phyloP scores from a whole-genome alignment of 2,329 filamentous ascomycete species.

The Neonectria coccinea region DNA sequence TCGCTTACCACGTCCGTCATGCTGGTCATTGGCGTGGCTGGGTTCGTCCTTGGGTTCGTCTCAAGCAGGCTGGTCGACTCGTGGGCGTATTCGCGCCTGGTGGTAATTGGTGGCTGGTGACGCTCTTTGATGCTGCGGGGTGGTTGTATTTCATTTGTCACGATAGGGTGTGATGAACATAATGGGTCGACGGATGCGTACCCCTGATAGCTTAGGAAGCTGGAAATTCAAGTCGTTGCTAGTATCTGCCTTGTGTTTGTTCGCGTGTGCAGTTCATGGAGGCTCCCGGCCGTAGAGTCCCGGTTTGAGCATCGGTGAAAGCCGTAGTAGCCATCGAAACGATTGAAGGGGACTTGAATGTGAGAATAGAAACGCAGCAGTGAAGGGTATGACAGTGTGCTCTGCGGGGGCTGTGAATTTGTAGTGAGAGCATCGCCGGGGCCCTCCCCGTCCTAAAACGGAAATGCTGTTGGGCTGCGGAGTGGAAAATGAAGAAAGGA shows the following conservation, averaged over 20 bases:
- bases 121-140: background rate
- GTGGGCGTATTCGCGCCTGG: slow-evolving; percentile 10
- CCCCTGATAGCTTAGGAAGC: background rate
- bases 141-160: slow-evolving; percentile 12
- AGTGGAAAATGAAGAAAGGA: too few species aligned
- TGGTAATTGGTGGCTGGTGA: slow-evolving; percentile 2
- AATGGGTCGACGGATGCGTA: background rate
- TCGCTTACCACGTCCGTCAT: slow-evolving; percentile 35
- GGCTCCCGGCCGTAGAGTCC: slow-evolving; percentile 28
- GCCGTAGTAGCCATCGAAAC: too few species aligned
- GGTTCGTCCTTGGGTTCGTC: slow-evolving; percentile 30
- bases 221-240: slow-evolving; percentile 4
- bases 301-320: too few species aligned
- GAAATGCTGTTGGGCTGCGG: too few species aligned
- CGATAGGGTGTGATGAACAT: slow-evolving; percentile 4
- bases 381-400: too few species aligned
- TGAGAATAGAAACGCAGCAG: too few species aligned
- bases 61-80: slow-evolving; percentile 33
- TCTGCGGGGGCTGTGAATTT: too few species aligned
- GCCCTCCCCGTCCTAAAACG: too few species aligned
- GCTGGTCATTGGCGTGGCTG: slow-evolving; percentile 36
- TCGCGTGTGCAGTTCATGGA: too few species aligned
- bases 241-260: background rate
- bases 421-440: too few species aligned
- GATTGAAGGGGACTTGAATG: too few species aligned